A percentile compares a stretch with the other conserved stretches of the same genome.
phyloP scores from a whole-genome alignment of 2,329 filamentous ascomycete species.

The Boeremia exigua region DNA sequence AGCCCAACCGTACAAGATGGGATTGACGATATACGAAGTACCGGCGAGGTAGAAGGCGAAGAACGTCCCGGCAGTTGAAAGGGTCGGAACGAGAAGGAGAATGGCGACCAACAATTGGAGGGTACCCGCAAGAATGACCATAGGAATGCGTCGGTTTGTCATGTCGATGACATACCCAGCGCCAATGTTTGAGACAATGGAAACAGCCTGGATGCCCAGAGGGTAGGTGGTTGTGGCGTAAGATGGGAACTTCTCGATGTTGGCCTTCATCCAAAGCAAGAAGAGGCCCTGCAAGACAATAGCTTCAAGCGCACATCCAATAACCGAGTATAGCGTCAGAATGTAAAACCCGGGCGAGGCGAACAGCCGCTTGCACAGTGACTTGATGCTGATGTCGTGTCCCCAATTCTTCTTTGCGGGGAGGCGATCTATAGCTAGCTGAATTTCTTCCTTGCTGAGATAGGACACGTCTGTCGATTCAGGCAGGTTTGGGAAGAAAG shows the following conservation, averaged over 20 bases:
- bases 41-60: constrained; percentile 50
- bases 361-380: constrained; percentile 30
- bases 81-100: constrained; percentile 42
- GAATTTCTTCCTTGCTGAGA: constrained; percentile 34
- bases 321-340: constrained; percentile 48
- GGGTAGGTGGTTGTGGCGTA: constrained; percentile 64
- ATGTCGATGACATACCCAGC: constrained; percentile 49
- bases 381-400: constrained; percentile 33
- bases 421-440: constrained; percentile 33
- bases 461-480: constrained; percentile 33
- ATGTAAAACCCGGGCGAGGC: constrained; percentile 46
- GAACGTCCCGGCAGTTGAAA: constrained; percentile 44
- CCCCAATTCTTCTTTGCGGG: constrained; percentile 34
- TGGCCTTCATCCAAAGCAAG: constrained; percentile 33
- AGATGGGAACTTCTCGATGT: constrained; percentile 40
- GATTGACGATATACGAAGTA: constrained; percentile 51
- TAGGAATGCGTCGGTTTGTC: constrained; percentile 45
- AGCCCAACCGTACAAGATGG: constrained; percentile 50
- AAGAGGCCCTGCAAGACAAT: constrained; percentile 38
- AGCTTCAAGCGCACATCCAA: constrained; percentile 46
- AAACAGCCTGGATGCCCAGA: constrained; percentile 62
- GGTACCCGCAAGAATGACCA: constrained; percentile 42
- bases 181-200: constrained; percentile 57
- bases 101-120: constrained; percentile 45
- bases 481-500: constrained; percentile 37